A percentile compares a stretch with the other conserved stretches of the same genome.
phyloP scores from a whole-genome alignment of 768 basidiomycete species.

The Xerocomus brunneocitrinus region DNA sequence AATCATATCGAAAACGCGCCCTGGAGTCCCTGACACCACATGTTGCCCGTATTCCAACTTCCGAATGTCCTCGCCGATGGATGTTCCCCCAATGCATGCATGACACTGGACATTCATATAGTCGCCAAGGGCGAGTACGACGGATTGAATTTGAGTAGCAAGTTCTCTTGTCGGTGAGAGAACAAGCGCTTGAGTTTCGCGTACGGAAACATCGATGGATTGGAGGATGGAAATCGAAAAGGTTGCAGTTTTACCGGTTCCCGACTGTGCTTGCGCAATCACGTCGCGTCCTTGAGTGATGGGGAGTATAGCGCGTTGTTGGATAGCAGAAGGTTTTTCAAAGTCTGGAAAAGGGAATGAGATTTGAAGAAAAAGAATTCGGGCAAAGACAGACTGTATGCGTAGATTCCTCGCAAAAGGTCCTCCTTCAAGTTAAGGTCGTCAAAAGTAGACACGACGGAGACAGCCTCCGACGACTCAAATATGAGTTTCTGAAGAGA shows the following conservation, averaged over 20 bases:
- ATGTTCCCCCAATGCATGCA: constrained; percentile 96
- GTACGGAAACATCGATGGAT: constrained; percentile 91
- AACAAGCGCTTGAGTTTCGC: constrained; percentile 94
- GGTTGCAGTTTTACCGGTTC: constrained; percentile 99
- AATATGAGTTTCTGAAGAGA: constrained; percentile 78
- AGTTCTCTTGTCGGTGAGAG: constrained; percentile 98
- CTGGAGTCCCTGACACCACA: constrained; percentile 95
- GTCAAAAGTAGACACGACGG: constrained; percentile 85
- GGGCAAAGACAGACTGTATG: constrained; percentile 69
- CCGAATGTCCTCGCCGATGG: constrained; percentile 94
- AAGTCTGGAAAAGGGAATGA: constrained; percentile 53
- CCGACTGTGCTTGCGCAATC: constrained; percentile 98
- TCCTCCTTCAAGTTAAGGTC: constrained; percentile 92
- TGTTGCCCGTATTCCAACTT: constrained; percentile 98
- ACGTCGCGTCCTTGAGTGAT: constrained; percentile 96
- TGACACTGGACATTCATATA: constrained; percentile 99
- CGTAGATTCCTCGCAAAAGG: constrained; percentile 94
- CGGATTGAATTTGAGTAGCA: constrained; percentile 98
- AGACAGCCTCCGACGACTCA: constrained; percentile 90
- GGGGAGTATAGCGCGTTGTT: constrained; percentile 95
- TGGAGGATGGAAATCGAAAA: constrained; percentile 98
- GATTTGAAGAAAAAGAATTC: neutral
- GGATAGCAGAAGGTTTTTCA: constrained; percentile 98
- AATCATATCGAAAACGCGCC: constrained; percentile 99
- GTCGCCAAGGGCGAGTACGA: constrained; percentile 92